Evolutionary conservation across 345 rosid species (phyloP), one percentile per base, ranked within the genome.

Genomic region (Punica granatum): DNA sequence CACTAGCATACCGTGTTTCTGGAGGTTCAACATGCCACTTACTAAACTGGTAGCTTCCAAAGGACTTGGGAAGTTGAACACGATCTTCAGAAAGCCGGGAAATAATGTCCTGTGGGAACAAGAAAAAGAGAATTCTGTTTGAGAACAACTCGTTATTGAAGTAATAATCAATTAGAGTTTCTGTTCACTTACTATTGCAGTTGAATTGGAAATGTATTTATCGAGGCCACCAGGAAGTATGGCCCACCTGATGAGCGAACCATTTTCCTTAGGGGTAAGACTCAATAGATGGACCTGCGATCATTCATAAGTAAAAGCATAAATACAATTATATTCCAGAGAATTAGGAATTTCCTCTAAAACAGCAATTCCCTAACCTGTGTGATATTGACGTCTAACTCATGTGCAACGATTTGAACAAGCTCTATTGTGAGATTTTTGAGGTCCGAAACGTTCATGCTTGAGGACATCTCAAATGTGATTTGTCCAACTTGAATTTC

Each of bases 261-360:
- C 59, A 59, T 86, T 89, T 76, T 91, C 97, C 76, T 77, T 65
- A 9, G 92, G 75, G 7, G 81, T 76, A 76, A 83, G 49, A 64
- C 85, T 81, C 71, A 84, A 75, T 65, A 88, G 33, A 72, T 60
- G 79, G 48, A 94, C 97, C 98, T 93, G 84, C 66, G 72, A 75
- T 68, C 67, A 73, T 65, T 62, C 46, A 70, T 16, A 44, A 16
- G 71, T 18, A 67, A 9, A 44, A 7, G 7, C 21, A 35, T 18
- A 56, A 13, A 11, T 26, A 56, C 34, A 26, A 56, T 56, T 30
- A 56, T 14, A 26, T 13, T 6, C 26, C 28, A 26, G 31, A 23
- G 18, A 10, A 39, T n/a, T 14, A 23, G 16, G 42, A 54, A 49
- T 25, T 28, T 26, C 41, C 31, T 26, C 43, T 32, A 1, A 14